phyloP scores from a whole-genome alignment of 192 early-diverging fungal genomes.

The Thamnidium elegans region DNA sequence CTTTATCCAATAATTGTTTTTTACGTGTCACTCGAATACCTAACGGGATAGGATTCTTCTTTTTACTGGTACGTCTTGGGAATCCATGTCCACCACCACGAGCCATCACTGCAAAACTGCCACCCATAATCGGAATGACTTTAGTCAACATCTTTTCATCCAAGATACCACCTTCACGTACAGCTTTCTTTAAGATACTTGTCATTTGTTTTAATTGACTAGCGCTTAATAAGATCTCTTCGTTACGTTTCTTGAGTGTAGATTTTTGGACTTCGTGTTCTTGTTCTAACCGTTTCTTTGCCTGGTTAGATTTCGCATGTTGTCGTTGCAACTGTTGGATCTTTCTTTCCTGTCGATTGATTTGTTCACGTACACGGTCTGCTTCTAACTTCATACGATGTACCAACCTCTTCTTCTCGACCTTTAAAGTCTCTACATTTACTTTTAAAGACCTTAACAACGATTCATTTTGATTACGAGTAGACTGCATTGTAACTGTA shows the following conservation, averaged over 20 bases:
- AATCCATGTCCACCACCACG: slow-evolving; percentile 30
- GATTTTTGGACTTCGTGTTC: slow-evolving; percentile 53
- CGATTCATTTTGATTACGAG: slow-evolving; percentile 54
- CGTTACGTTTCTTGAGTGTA: slow-evolving; percentile 54
- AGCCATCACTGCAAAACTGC: slow-evolving; percentile 36
- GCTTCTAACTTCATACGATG: slow-evolving; percentile 72
- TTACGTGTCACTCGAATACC: slow-evolving; percentile 41
- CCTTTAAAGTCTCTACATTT: slow-evolving; percentile 69
- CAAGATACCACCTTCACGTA: slow-evolving; percentile 33
- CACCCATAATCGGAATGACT: slow-evolving; percentile 34
- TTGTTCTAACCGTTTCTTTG: slow-evolving; percentile 50
- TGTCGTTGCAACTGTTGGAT: slow-evolving; percentile 57
- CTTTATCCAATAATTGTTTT: slow-evolving; percentile 53
- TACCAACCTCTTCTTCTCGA: slow-evolving; percentile 73
- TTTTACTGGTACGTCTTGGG: slow-evolving; percentile 22
- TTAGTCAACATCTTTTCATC: slow-evolving; percentile 30
- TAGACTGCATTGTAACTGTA: slow-evolving; percentile 45
- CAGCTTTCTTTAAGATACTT: slow-evolving; percentile 45
- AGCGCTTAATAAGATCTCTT: slow-evolving; percentile 45
- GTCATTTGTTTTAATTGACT: slow-evolving; percentile 48
- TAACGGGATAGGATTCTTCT: slow-evolving; percentile 28
- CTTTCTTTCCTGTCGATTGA: slow-evolving; percentile 52
- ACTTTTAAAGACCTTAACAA: slow-evolving; percentile 59
- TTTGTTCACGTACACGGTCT: slow-evolving; percentile 57
- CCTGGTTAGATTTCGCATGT: slow-evolving; percentile 49